Base-by-base conservation (phyloP, 306 rosid species). In the Alnus glutinosa region DNA sequence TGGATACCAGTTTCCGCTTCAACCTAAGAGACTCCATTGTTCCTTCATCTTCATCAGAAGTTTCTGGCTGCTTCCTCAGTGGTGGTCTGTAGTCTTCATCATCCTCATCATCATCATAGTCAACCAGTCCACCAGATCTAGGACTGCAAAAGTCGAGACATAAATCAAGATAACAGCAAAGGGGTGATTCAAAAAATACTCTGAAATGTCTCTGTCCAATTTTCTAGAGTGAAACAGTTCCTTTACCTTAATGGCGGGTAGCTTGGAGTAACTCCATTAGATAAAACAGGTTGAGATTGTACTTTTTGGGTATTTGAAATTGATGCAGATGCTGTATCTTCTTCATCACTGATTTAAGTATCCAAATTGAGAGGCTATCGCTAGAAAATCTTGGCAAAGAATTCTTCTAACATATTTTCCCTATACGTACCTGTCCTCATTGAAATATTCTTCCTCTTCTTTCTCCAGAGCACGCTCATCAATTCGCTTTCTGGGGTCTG, bases 71-170 rank as follows among this genome's bases (percentile, higher is more conserved):
- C 88, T 92, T 94, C 88, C 82, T 91, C 58, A 90, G 92, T 0
- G 97, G 98, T 78, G 98, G 98, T 48, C 75, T 88, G 84, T 92
- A 94, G 85, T 92, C 97, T 77, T 91, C 94, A 72, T 94, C 97
- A 7, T 94, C 98, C 83, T 94, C 98, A 50, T 94, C 98, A 67
- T 94, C 98, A 36, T 89, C 98, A 73, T 94, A 94, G 73, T 94
- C 98, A 58, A 94, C 98, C 79, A 94, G 89, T 78, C 94, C 97
- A 76, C 89, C 90, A 79, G 97, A 79, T 66, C 89, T 91, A 54
- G 91, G 87, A 85, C 91, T 87, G 71, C 70, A 88, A 79, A 78
- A 77, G 74, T 62, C 66, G 80, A 75, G 44, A 80, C 30, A 37
- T 39, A 67, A 57, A 75, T 58, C 72, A 68, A 68, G 51, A 42